Evolutionary conservation across 345 rosid species (phyloP).

Genomic region (Garcia nutans): DNA sequence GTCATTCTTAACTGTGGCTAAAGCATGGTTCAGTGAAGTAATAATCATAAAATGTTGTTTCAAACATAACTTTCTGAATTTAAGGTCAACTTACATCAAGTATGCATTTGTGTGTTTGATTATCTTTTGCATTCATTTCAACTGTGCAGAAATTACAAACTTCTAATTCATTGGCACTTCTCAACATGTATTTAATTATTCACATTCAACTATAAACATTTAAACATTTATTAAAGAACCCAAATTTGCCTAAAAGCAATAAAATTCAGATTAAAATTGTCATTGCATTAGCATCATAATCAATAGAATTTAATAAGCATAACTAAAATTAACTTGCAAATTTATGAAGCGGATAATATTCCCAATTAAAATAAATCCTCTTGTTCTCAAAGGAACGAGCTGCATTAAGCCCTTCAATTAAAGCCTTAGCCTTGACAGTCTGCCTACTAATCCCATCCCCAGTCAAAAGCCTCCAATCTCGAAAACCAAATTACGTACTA

Average conservation of each 20-base stretch:
- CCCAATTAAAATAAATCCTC: conserved; percentile 38
- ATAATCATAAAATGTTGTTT: not conserved
- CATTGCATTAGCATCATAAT: not conserved
- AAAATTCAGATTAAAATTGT: not conserved
- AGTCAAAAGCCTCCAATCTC: conserved; percentile 32
- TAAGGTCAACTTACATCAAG: not conserved
- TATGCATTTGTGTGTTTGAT: no score
- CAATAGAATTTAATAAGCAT: not conserved
- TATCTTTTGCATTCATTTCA: no score
- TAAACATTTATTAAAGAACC: no score
- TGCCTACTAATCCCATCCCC: conserved; percentile 29
- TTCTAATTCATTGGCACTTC: not conserved
- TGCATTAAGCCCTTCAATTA: conserved; percentile 65
- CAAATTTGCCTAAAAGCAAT: not conserved
- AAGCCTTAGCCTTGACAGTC: conserved; percentile 48
- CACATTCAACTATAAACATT: not conserved
- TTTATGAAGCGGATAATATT: conserved; percentile 42
- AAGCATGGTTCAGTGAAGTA: not conserved
- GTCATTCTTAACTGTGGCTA: not conserved
- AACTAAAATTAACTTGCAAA: conserved; percentile 44
- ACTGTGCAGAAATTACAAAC: no score
- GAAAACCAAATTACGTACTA: conserved; percentile 41
- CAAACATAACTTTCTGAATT: not conserved
- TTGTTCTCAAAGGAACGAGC: conserved; percentile 57
- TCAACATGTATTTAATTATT: not conserved